A percentile compares a stretch with the other conserved stretches of the same genome.
Conservation (phyloP, 2,329 filamentous ascomycete genomes). For the Aspergillus ochraceoroseus region DNA sequence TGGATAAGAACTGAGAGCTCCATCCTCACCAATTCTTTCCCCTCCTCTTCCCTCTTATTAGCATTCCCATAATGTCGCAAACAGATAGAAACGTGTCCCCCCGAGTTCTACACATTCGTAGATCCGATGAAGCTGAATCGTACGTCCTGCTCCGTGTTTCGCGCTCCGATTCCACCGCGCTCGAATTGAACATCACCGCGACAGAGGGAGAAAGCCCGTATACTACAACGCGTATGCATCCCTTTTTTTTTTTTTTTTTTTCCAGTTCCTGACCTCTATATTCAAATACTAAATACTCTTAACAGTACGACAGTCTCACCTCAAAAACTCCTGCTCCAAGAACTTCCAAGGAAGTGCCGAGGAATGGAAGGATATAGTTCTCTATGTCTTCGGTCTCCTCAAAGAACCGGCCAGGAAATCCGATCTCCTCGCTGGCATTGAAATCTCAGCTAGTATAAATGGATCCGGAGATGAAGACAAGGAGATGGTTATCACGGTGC, state of each 20-base stretch:
- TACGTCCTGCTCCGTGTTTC: constrained; percentile 51
- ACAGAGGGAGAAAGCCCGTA: constrained; percentile 57
- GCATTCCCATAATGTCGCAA: constrained; percentile 10
- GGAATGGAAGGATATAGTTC: constrained; percentile 40
- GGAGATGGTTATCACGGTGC: constrained; percentile 39
- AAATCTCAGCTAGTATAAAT: constrained; percentile 30
- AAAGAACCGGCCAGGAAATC: constrained; percentile 15
- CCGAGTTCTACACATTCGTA: constrained; percentile 49
- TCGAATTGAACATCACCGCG: constrained; percentile 54
- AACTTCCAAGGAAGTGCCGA: constrained; percentile 43
- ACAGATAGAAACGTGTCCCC: constrained; percentile 16
- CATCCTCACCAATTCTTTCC: too few relatives aligned
- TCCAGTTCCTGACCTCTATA: too few relatives aligned
- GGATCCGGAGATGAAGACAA: constrained; percentile 27
- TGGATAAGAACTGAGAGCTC: not conserved
- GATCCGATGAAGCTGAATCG: constrained; percentile 40
- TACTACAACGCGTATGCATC: constrained; percentile 42
- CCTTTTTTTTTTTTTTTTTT: not conserved
- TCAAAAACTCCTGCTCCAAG: constrained; percentile 40
- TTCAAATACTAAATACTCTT: too few relatives aligned
- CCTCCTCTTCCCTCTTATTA: too few relatives aligned
- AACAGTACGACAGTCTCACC: constrained; percentile 36
- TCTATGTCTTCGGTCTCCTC: constrained; percentile 33
- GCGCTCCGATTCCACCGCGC: constrained; percentile 30
- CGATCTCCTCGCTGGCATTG: constrained; percentile 27